phyloP scores from a whole-genome alignment of 805 yeast species.

The Kazachstania taianensis region DNA sequence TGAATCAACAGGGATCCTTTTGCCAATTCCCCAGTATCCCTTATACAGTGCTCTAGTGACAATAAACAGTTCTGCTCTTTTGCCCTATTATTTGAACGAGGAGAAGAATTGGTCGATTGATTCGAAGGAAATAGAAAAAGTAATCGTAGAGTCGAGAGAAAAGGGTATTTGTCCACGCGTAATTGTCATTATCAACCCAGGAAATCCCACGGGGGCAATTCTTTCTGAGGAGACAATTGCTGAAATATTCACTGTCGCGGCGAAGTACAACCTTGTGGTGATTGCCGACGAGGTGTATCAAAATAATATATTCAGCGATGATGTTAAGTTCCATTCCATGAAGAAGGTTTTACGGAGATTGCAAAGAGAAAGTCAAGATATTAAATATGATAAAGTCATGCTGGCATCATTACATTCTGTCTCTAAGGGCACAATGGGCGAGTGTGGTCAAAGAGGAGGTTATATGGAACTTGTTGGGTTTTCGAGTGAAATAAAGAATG shows the following conservation, averaged over 20 bases:
- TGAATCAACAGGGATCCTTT: slow-evolving; percentile 62
- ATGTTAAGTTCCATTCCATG: slow-evolving; percentile 68
- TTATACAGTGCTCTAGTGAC: slow-evolving; percentile 88
- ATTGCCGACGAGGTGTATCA: slow-evolving; percentile 98
- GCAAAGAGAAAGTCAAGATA: slow-evolving; percentile 39
- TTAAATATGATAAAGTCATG: slow-evolving; percentile 59
- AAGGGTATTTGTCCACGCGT: slow-evolving; percentile 60
- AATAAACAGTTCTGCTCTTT: slow-evolving; percentile 63
- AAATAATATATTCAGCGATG: slow-evolving; percentile 65
- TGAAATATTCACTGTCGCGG: slow-evolving; percentile 67
- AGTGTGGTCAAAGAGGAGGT: slow-evolving; percentile 99
- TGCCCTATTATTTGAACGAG: slow-evolving; percentile 84
- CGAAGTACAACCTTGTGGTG: slow-evolving; percentile 71
- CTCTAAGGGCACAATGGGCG: slow-evolving; percentile 94
- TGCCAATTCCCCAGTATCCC: slow-evolving; percentile 98
- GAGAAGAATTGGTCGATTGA: slow-evolving; percentile 73
- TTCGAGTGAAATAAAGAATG: slow-evolving; percentile 50
- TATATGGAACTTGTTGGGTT: slow-evolving; percentile 91
- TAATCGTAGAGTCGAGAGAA: slow-evolving; percentile 38
- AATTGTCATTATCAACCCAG: slow-evolving; percentile 91
- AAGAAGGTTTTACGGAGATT: slow-evolving; percentile 65
- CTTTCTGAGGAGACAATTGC: slow-evolving; percentile 54
- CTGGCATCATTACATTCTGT: slow-evolving; percentile 94
- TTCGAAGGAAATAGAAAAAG: slow-evolving; percentile 47
- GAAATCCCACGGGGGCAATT: slow-evolving; percentile 94